Conservation (phyloP, 2,329 filamentous ascomycete genomes). For the Aspergillus transmontanensis region DNA sequence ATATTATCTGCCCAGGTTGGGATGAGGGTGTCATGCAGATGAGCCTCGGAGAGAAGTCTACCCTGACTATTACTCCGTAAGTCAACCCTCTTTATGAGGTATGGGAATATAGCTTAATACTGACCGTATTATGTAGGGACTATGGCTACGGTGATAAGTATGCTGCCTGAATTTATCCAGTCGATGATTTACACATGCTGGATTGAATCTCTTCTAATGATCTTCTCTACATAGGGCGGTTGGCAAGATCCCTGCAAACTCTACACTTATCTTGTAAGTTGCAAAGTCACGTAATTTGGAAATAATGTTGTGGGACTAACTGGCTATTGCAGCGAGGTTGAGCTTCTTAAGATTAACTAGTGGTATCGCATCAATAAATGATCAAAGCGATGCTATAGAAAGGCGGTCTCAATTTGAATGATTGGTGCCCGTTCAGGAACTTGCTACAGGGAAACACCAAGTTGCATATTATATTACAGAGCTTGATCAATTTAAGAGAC, state of each 20-base stretch:
- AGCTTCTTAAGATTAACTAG: background rate
- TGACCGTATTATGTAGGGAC: background rate
- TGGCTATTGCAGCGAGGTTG: background rate
- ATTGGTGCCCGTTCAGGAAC: rapidly evolving
- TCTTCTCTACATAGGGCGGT: background rate
- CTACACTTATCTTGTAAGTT: background rate
- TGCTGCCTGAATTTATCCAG: background rate
- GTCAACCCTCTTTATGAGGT: background rate
- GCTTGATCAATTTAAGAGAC: background rate
- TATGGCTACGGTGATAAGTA: background rate
- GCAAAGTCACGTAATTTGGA: background rate
- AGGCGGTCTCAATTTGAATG: too few relatives aligned
- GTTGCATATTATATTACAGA: background rate
- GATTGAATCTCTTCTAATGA: background rate
- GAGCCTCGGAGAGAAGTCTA: background rate
- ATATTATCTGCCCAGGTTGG: background rate
- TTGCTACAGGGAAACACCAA: background rate
- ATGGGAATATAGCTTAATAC: background rate
- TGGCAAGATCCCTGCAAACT: background rate
- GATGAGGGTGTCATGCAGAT: background rate
- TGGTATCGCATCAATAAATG: rapidly evolving
- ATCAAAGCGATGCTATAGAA: rapidly evolving
- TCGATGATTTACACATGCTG: background rate
- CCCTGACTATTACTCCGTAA: background rate
- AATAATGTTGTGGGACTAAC: background rate